Conservation (phyloP, 2,329 filamentous ascomycete genomes). For the Claviceps digitariae region DNA sequence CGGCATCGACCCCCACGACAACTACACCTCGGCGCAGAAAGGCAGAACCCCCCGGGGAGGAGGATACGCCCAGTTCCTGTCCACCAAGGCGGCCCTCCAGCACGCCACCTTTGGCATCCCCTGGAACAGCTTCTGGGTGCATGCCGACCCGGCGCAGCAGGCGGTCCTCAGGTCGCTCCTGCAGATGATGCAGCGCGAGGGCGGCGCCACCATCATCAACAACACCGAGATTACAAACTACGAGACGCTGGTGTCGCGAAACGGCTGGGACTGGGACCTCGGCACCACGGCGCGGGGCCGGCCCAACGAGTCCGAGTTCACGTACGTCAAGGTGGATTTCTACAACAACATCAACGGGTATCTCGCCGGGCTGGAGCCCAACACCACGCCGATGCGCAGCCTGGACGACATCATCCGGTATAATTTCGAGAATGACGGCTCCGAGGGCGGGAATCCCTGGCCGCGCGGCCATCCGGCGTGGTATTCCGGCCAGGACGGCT, state of each 20-base stretch:
- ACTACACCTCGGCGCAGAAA: slow-evolving; percentile 47
- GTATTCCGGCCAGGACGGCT: slow-evolving; percentile 56
- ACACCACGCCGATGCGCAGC: slow-evolving; percentile 39
- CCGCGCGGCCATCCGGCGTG: slow-evolving; percentile 46
- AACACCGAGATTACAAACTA: slow-evolving; percentile 54
- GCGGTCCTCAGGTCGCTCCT: slow-evolving; percentile 33
- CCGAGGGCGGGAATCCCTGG: slow-evolving; percentile 51
- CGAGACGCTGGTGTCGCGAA: slow-evolving; percentile 46
- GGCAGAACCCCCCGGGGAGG: slow-evolving; percentile 39
- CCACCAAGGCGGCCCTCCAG: slow-evolving; percentile 37
- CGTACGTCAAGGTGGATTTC: slow-evolving; percentile 57
- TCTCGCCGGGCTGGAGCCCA: slow-evolving; percentile 41
- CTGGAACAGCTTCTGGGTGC: slow-evolving; percentile 57
- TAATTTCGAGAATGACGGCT: slow-evolving; percentile 49
- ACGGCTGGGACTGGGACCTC: slow-evolving; percentile 65
- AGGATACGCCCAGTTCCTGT: slow-evolving; percentile 41
- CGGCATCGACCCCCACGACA: slow-evolving; percentile 48
- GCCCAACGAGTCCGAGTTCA: slow-evolving; percentile 63
- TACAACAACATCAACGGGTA: slow-evolving; percentile 50
- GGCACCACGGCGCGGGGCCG: slow-evolving; percentile 42
- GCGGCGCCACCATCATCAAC: slow-evolving; percentile 52
- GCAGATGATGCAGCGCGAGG: slow-evolving; percentile 40
- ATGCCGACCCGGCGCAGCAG: slow-evolving; percentile 43
- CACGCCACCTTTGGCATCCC: slow-evolving; percentile 57
- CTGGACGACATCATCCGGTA: slow-evolving; percentile 54